These are phyloP conservation scores for Coemansia sp. DNA, from an alignment of 192 early-diverging fungal species.

Conservation along the genomic window DNA sequence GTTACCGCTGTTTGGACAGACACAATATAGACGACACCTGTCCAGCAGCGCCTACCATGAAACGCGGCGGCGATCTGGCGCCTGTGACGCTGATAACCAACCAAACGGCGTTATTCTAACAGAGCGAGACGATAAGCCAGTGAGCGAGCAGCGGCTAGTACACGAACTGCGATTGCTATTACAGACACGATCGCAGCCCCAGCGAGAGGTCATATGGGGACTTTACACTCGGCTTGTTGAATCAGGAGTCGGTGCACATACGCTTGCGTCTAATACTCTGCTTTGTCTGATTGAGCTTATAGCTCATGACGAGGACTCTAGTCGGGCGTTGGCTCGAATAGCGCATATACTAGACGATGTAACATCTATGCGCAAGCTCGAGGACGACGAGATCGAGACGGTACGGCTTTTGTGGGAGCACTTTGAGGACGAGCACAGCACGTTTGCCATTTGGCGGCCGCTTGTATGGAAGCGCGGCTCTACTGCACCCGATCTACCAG, in stretches of 20 bases:
- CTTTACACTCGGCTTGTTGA: slow-evolving; percentile 18
- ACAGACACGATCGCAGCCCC: slow-evolving; percentile 17
- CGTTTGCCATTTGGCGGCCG: slow-evolving; percentile 1
- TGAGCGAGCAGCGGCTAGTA: slow-evolving; percentile 13
- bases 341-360: slow-evolving; percentile 10
- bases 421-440: not conserved
- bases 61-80: not conserved
- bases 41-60: not conserved
- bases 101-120: not conserved
- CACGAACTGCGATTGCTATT: slow-evolving; percentile 14
- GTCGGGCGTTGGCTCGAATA: slow-evolving; percentile 28
- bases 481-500: not conserved
- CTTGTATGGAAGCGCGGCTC: not conserved
- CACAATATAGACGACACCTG: not conserved
- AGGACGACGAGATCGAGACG: slow-evolving; percentile 15
- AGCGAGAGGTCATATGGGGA: slow-evolving; percentile 34
- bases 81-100: not conserved
- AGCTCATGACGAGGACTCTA: slow-evolving; percentile 22
- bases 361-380: slow-evolving; percentile 11
- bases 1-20: not conserved
- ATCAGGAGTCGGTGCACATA: not conserved
- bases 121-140: not conserved
- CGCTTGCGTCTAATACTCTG: slow-evolving; percentile 14
- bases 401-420: slow-evolving; percentile 24
- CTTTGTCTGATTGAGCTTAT: slow-evolving; percentile 31